These are phyloP conservation scores for Aspergillus latus DNA, from an alignment of 2,329 filamentous ascomycete genomes.

Conservation along the genomic window DNA sequence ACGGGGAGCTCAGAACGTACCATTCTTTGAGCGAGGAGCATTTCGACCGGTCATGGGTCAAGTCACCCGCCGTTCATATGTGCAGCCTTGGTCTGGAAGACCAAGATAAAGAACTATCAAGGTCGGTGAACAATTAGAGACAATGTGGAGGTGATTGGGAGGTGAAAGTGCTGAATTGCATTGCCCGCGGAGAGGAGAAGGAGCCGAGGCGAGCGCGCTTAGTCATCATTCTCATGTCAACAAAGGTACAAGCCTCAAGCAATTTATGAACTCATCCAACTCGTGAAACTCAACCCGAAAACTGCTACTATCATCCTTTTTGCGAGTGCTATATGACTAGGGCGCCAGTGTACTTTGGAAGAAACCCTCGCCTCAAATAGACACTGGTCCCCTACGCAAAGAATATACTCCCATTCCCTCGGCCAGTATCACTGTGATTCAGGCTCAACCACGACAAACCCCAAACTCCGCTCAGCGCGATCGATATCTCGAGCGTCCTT, in stretches of 20 bases:
- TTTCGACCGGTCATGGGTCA: constrained; percentile 37
- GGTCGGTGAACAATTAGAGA: neutral
- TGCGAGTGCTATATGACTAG: too few relatives aligned
- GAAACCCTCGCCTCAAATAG: too few relatives aligned
- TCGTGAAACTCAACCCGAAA: too few relatives aligned
- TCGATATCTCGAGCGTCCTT: too few relatives aligned
- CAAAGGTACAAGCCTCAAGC: neutral
- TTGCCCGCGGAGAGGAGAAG: neutral
- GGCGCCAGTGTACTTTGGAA: too few relatives aligned
- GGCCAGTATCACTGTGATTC: too few relatives aligned
- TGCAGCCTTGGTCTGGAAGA: constrained; percentile 10
- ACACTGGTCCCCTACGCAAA: too few relatives aligned
- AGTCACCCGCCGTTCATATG: constrained; percentile 11
- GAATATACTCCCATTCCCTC: too few relatives aligned
- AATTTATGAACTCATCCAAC: too few relatives aligned
- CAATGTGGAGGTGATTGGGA: neutral
- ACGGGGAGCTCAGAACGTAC: constrained; percentile 20
- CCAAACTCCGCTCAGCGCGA: too few relatives aligned
- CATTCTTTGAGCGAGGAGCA: constrained; percentile 42
- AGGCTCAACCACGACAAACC: too few relatives aligned
- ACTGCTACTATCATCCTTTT: too few relatives aligned
- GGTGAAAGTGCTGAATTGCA: neutral
- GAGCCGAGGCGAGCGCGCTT: neutral
- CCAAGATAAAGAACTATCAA: neutral
- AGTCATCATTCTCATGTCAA: neutral